These are phyloP conservation scores for Niveomyces coronatus DNA, from an alignment of 2,329 filamentous ascomycete genomes.

Conservation along the genomic window DNA sequence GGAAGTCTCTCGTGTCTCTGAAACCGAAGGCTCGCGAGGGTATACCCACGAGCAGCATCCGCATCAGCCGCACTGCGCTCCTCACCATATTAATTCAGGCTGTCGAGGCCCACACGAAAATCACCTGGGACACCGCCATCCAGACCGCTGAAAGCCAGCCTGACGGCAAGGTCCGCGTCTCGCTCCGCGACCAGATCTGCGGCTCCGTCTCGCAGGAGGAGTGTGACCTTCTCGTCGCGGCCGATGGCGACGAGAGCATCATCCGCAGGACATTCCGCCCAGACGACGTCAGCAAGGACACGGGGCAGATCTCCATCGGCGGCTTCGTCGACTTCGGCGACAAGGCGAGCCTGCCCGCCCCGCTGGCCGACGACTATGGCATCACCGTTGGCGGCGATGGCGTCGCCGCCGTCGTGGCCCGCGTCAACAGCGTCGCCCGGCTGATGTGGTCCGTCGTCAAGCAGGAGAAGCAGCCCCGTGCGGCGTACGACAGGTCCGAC, in stretches of 20 bases:
- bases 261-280: constrained; percentile 25
- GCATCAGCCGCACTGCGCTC: constrained; percentile 21
- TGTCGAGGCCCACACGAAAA: constrained; percentile 10
- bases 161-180: constrained; percentile 6
- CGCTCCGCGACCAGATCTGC: neutral
- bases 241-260: constrained; percentile 29
- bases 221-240: constrained; percentile 30
- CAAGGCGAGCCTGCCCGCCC: constrained; percentile 17
- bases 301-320: constrained; percentile 24
- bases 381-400: constrained; percentile 23
- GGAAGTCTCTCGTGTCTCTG: constrained; percentile 18
- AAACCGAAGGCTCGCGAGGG: constrained; percentile 14
- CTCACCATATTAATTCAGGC: constrained; percentile 18
- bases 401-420: constrained; percentile 28
- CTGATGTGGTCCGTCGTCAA: constrained; percentile 30
- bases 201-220: neutral
- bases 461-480: constrained; percentile 12
- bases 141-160: neutral
- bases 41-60: constrained; percentile 18
- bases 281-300: constrained; percentile 23
- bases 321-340: constrained; percentile 23
- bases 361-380: constrained; percentile 24
- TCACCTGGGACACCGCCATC: constrained; percentile 5
- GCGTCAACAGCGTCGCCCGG: constrained; percentile 23
- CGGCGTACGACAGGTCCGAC: constrained; percentile 8